A percentile compares a stretch with the other conserved stretches of the same genome.
Conservation (phyloP, 352 stramenopile genomes). For the Phytophthora nicotianae region DNA sequence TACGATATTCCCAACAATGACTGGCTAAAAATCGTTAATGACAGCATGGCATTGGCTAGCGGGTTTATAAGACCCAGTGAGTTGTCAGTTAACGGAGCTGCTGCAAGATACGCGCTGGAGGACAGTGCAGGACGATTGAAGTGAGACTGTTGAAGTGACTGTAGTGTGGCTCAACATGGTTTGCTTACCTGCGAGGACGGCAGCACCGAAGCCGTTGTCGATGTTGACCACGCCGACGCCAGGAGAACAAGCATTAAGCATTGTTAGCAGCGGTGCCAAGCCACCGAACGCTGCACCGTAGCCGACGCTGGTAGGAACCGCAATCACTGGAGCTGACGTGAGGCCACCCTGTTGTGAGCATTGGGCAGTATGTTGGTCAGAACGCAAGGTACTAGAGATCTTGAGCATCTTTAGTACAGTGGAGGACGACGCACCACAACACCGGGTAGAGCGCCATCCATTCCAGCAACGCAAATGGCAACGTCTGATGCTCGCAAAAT, state of each 20-base stretch:
- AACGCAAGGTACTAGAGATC: not conserved
- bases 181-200: slow-evolving; percentile 90
- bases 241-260: slow-evolving; percentile 98
- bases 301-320: slow-evolving; percentile 94
- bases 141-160: slow-evolving; percentile 17
- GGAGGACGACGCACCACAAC: slow-evolving; percentile 88
- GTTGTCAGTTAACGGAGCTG: slow-evolving; percentile 21
- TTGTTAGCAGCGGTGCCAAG: slow-evolving; percentile 95
- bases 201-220: slow-evolving; percentile 98
- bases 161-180: not conserved
- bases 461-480: slow-evolving; percentile 96
- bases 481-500: slow-evolving; percentile 89
- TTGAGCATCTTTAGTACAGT: not conserved
- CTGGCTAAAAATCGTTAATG: slow-evolving; percentile 9
- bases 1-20: slow-evolving; percentile 1
- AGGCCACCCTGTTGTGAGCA: slow-evolving; percentile 62
- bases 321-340: slow-evolving; percentile 84
- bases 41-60: slow-evolving; percentile 11
- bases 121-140: slow-evolving; percentile 11
- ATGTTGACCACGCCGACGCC: slow-evolving; percentile 99
- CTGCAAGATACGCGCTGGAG: slow-evolving; percentile 37
- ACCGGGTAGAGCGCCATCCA: slow-evolving; percentile 97
- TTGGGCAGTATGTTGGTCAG: slow-evolving; percentile 1
- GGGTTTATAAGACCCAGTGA: slow-evolving; percentile 3
- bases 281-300: slow-evolving; percentile 90